phyloP scores from a whole-genome alignment of 805 yeast species.

The Sugiyamaella valdiviana region DNA sequence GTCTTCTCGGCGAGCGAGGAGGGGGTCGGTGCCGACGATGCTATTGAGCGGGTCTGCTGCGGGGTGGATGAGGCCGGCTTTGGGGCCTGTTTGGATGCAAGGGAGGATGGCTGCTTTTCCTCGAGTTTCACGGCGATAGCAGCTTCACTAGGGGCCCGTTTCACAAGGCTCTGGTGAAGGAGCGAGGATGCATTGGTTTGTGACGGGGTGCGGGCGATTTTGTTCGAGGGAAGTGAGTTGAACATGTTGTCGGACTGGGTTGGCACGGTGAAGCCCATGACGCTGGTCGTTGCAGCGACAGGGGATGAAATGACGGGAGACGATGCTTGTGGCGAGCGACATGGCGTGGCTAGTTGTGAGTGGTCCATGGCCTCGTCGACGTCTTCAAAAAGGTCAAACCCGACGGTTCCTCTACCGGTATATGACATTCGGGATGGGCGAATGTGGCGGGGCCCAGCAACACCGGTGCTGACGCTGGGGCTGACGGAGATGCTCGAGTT shows the following conservation, averaged over 20 bases:
- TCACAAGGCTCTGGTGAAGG: conserved; percentile 13
- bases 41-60: conserved; percentile 2
- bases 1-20: conserved; percentile 1
- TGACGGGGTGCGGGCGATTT: conserved; percentile 16
- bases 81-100: neutral
- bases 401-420: conserved; percentile 4
- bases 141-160: neutral
- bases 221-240: conserved; percentile 3
- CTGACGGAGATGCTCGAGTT: conserved; percentile 10
- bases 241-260: neutral
- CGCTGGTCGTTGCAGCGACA: conserved; percentile 1
- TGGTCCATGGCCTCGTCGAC: conserved; percentile 9
- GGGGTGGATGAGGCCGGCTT: neutral
- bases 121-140: too few species aligned
- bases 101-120: too few species aligned
- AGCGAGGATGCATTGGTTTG: conserved; percentile 18
- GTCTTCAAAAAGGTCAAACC: conserved; percentile 18
- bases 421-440: conserved; percentile 6
- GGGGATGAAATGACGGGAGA: conserved; percentile 13
- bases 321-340: conserved; percentile 16
- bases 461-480: conserved; percentile 11
- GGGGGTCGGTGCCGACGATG: neutral
- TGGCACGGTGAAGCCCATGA: conserved; percentile 11
- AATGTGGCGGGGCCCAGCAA: conserved; percentile 16
- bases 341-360: conserved; percentile 14